Base-by-base conservation (phyloP, 1,139 yeast species). In the Sugiyamaella novakii region DNA sequence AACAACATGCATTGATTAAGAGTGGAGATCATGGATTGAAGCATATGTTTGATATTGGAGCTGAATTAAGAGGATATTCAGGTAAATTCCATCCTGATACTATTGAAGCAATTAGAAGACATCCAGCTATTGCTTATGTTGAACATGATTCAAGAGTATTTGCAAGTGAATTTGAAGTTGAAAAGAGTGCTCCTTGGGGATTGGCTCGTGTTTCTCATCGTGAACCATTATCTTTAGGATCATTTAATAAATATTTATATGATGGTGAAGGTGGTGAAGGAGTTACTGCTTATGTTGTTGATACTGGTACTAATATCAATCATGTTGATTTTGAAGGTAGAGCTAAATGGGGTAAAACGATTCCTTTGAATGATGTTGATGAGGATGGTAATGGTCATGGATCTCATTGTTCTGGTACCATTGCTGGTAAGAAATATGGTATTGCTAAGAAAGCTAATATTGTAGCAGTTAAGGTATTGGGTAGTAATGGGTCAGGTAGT, bases 171-270 rank as follows among this genome's bases (percentile, higher is more conserved):
- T 79, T 81, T 58, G 74, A 76, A 47, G 72, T 79, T 53, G 92
- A 88, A 74, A 82, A 81, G 63, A 88, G 88, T 58, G 92, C 96
- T 41, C 96, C 96, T 51, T 89, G 97, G 98, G 97, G 97, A 62
- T 78, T 91, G 60, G 94, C 98, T 42, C 83, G 98, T 74, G 80
- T 91, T 54, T 87, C 96, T 44, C 96, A 91, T 75, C 84, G 96
- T 68, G 80, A 85, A 55, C 77, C 83, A 27, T 76, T 88, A 64
- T 80, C 82, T 53, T 77, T 88, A 58, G 85, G 86, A 54, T 76
- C 88, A 47, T 87, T 85, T 77, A 88, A 87, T 79, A 85, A 87
- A 72, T 91, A 91, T 72, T 73, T 87, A 56, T 88, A 79, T 70
- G 96, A 89, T 64, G 76, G 75, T 58, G 84, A 81, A 49, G 97